Base-by-base conservation (phyloP, 2,329 filamentous ascomycete species). In the Fonsecaea pedrosoi region DNA sequence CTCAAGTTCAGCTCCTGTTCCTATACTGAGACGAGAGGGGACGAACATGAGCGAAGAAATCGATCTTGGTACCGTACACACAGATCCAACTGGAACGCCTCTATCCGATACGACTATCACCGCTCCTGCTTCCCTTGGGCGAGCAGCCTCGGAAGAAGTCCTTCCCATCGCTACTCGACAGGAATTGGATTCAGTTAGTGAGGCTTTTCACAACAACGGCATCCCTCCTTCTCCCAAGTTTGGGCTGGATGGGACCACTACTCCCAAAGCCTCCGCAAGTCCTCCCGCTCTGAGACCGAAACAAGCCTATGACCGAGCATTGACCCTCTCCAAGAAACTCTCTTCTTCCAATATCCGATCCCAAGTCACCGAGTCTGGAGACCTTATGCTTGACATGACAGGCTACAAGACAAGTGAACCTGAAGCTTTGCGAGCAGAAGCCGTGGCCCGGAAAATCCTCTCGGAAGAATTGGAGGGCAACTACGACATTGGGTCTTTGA, bases 361-460 rank as follows among this genome's bases (percentile, higher is more conserved):
- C 65, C 90, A 92, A 71, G 89, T 99, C n/a, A 98, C 91, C 0
- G 93, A 96, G 65, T 90, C 87, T 0, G 95, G 95, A 15, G 95
- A 99, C 78, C 82, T 99, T 63, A 98, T 98, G 93, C 82, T 99
- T 60, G 95, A 99, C 77, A 97, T 99, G 94, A 94, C 93, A 0
- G 92, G 92, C 0, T 97, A 97, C 81, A 98, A 97, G 79, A 92
- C 90, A 77, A 96, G 89, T 74, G 94, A 98, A 72, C 92, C 96
- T 73, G 94, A 98, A 73, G 91, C 94, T 5, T 84, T 98, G 62
- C 89, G 92, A 55, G 94, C 95, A 18, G 95, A 99, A 78, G 88
- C 96, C n/a, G 86, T 98, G 68, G 95, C 95, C 4, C 88, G 95
- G 25, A 95, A 94, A 77, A 92, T 99, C 59, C 85, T 99, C 12